Base-by-base conservation (phyloP, 2,329 filamentous ascomycete genomes). In the Exophiala mesophila region DNA sequence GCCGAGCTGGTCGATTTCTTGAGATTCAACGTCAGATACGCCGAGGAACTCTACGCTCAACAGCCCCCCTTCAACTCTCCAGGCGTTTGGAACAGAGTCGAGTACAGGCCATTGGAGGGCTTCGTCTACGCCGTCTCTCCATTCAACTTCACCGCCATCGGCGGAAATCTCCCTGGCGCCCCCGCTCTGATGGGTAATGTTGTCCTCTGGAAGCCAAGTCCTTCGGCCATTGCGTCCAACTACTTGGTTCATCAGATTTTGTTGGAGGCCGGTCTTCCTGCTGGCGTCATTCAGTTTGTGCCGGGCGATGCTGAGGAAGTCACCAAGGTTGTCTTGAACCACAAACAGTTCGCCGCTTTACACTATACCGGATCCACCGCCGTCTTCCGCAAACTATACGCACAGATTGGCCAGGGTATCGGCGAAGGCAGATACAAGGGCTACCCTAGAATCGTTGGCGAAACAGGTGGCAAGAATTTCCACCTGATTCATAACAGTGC, bases 111-210 rank as follows among this genome's bases (percentile, higher is more conserved):
- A 9, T 77, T 94, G 7, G 88, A 94, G 66, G 88, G 88, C 15
- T 94, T 94, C 63, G 86, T 94, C 47, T 94, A 94, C 62, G 88
- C 88, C 30, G 78, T 94, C 55, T 85, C 81, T 46, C 88, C 88
- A 21, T 94, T 94, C 74, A 94, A 94, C 71, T 94, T 94, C 68
- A 94, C 88, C n/a, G 88, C 88, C 56, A 94, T 94, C 57, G 86
- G 79, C 8, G 88, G 82, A 35, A 94, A 94, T 67, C 73, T 94
- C 28, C 77, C 83, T 6, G 82, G 78, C 29, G 81, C 85, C 1
- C 87, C 88, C 9, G 88, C 87, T 0, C 69, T 94, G 39, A 79
- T 94, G 70, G 88, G 88, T 41, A 94, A 94, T 63, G 88, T 94
- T 5, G 85, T 94, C 4, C 71, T 94, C 33, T 94, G 88, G 88